Percentiles rank a stretch among this genome's conserved stretches.
phyloP scores from a whole-genome alignment of 129 eudicot species.

The Lactuca sativa region DNA sequence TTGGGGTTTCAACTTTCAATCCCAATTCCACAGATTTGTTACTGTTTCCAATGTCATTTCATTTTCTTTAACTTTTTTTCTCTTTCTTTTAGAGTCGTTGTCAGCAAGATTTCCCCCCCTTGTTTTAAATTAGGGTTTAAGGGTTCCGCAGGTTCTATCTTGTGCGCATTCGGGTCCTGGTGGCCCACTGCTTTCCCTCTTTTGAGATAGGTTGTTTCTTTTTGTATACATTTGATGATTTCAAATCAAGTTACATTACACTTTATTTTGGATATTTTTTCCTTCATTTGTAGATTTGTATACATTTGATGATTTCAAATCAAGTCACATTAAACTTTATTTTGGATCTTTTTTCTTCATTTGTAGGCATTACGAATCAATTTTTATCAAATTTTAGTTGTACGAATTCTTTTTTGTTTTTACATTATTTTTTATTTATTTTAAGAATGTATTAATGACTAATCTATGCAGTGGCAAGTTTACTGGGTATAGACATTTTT shows the following conservation, averaged over 20 bases:
- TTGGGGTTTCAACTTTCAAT: conserved; percentile 16
- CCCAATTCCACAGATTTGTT: conserved; percentile 17
- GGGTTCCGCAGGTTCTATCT: conserved; percentile 27
- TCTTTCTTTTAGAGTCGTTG: conserved; percentile 34
- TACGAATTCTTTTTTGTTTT: no score
- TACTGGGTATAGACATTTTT: no score
- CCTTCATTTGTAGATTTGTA: background rate
- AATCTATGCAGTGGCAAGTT: no score
- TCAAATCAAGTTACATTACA: no score
- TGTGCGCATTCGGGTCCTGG: background rate
- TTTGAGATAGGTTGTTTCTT: background rate
- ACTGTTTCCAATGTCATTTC: conserved; percentile 12
- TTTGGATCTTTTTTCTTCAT: no score
- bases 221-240: background rate
- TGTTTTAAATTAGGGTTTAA: conserved; percentile 34
- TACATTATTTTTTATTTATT: no score
- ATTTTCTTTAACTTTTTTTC: conserved; percentile 11
- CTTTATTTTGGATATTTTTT: no score
- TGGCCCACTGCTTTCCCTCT: conserved; percentile 17
- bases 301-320: background rate
- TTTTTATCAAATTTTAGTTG: no score
- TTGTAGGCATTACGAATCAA: background rate
- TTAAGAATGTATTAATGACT: no score
- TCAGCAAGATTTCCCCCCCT: conserved; percentile 38
- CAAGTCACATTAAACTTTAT: no score